Evolutionary conservation across 1,284 basidiomycete genomes (phyloP), one percentile per base, ranked within the genome.

Genomic region (Paramarasmius palmivorus): DNA sequence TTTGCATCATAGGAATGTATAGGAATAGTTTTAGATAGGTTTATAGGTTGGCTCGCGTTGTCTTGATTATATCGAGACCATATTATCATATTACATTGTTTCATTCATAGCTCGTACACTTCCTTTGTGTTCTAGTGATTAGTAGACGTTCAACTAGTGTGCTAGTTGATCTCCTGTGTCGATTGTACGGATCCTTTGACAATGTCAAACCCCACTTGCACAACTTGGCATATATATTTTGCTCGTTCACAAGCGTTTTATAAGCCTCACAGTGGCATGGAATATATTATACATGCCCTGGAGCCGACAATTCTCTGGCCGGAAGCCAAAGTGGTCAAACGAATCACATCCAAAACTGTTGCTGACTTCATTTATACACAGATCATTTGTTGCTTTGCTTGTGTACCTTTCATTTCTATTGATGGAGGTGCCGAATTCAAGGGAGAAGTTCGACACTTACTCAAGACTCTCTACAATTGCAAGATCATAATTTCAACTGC

Each of bases 381-480:
- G 2, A 58, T 72, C 3, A 60, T 71, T 8, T 70, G 65, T 50
- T 50, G 68, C 0, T 72, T 63, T 49, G 60, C 61, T 2, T 65
- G 61, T 26, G 58, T 69, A 3, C 63, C 63, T 36, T 36, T 61
- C 12, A 57, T 67, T 19, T 49, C 63, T 0, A 58, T 65, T 6
- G 68, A 73, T 40, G 63, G 64, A 8, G 67, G 70, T 0, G 36
- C 63, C 0, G 66, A 71, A 48, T 68, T 71, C 51, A 61, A 63
- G 34, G 64, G 54, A 1, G 68, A 60, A 9, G 63, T 32, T 0
- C 44, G 64, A 3, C 32, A 60, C 0, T 54, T 73, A 0, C 52
- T 47, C 14, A 14, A 52, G 9, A 51, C 55, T 5, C 58, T 61
- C 17, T 70, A 70, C 39, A 39, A 54, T 2, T 57, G 69, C 22